Evolutionary conservation across 2,329 filamentous ascomycete genomes (phyloP).

Genomic region (Colletotrichum abscissum): DNA sequence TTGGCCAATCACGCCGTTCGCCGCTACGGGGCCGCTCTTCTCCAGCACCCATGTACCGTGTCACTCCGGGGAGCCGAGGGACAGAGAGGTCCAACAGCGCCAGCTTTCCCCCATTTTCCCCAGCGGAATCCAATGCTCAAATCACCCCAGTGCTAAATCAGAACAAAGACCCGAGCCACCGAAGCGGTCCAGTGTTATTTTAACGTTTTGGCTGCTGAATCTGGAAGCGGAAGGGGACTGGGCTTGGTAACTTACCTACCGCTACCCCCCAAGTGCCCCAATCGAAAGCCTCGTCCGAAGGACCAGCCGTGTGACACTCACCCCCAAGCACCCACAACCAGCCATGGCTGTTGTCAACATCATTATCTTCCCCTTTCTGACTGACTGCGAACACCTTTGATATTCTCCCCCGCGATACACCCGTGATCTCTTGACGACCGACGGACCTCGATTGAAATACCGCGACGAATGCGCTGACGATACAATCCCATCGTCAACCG

Average conservation of each 20-base stretch:
- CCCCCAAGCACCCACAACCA: background rate
- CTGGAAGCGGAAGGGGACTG: background rate
- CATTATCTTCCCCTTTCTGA: constrained; percentile 4
- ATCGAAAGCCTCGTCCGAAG: constrained; percentile 28
- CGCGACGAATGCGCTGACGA: constrained; percentile 19
- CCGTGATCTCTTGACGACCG: background rate
- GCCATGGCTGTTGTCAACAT: constrained; percentile 22
- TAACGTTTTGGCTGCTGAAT: background rate
- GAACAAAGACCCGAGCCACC: constrained; percentile 7
- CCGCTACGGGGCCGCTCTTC: background rate
- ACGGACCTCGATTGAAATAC: background rate
- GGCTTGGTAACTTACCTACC: too few relatives aligned
- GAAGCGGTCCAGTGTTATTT: background rate
- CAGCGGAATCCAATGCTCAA: background rate
- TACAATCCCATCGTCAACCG: background rate
- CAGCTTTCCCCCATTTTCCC: constrained; percentile 6
- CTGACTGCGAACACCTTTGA: background rate
- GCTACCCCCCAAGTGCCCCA: too few relatives aligned
- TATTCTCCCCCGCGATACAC: background rate
- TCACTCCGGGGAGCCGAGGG: constrained; percentile 34
- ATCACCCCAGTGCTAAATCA: background rate
- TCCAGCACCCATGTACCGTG: constrained; percentile 17
- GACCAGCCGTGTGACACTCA: background rate
- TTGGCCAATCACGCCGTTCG: constrained; percentile 22
- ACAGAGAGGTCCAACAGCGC: background rate